Evolutionary conservation across 148 eudicot species (phyloP).

Genomic region (Simmondsia chinensis): DNA sequence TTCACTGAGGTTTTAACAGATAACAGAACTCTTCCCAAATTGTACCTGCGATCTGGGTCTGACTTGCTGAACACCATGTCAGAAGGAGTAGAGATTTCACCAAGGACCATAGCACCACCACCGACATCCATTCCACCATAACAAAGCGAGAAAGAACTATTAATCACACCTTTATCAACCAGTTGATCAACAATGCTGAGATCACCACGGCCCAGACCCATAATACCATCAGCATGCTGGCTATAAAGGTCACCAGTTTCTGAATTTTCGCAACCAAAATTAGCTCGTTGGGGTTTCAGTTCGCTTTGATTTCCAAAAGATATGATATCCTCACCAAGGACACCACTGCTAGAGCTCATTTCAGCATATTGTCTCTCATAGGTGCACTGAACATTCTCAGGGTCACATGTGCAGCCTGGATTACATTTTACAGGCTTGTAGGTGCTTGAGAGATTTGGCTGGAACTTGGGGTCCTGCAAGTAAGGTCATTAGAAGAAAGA

Average conservation of each 20-base stretch:
- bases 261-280: slow-evolving; percentile 86
- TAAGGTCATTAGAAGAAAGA: not conserved
- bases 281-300: slow-evolving; percentile 70
- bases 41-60: slow-evolving; percentile 83
- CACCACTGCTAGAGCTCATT: slow-evolving; percentile 97
- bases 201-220: slow-evolving; percentile 94
- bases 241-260: slow-evolving; percentile 89
- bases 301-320: slow-evolving; percentile 90
- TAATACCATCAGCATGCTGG: slow-evolving; percentile 96
- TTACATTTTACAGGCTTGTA: slow-evolving; percentile 79
- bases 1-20: slow-evolving; percentile 11
- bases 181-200: slow-evolving; percentile 94
- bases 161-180: slow-evolving; percentile 66
- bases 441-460: slow-evolving; percentile 65
- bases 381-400: slow-evolving; percentile 38
- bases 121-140: slow-evolving; percentile 95
- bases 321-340: slow-evolving; percentile 76
- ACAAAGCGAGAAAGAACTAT: slow-evolving; percentile 83
- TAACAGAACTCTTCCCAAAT: slow-evolving; percentile 17
- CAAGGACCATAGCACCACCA: slow-evolving; percentile 99
- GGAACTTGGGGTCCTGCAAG: slow-evolving; percentile 74
- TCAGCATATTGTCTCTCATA: slow-evolving; percentile 94
- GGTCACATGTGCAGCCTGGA: slow-evolving; percentile 69
- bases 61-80: slow-evolving; percentile 76
- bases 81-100: slow-evolving; percentile 59